Evolutionary conservation across 345 rosid genomes (phyloP).

Genomic region (Citrus unshiu): DNA sequence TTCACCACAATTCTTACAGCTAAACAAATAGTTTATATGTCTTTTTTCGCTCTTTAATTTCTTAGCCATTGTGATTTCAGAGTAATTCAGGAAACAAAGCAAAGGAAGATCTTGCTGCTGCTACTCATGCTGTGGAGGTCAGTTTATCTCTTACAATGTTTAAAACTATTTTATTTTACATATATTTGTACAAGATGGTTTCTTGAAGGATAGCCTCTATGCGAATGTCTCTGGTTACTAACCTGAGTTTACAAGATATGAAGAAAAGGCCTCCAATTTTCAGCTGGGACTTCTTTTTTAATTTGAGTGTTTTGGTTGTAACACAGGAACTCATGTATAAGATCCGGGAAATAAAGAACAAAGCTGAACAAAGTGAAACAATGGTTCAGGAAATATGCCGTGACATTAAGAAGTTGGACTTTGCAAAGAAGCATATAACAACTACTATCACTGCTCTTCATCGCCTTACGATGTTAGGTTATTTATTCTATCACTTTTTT

Average conservation of each 20-base stretch:
- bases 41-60: slow-evolving; percentile 6
- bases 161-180: neutral
- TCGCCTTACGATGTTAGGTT: slow-evolving; percentile 98
- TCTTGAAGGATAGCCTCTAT: neutral
- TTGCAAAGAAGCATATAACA: slow-evolving; percentile 98
- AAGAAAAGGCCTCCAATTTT: neutral
- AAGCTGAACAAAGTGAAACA: slow-evolving; percentile 98
- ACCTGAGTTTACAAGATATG: neutral
- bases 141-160: slow-evolving; percentile 23
- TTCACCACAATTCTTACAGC: neutral
- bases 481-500: slow-evolving; percentile 15
- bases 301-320: slow-evolving; percentile 13
- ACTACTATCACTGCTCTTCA: slow-evolving; percentile 98
- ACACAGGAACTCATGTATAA: slow-evolving; percentile 85
- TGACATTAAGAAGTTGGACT: slow-evolving; percentile 97
- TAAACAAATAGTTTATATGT: neutral
- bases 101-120: slow-evolving; percentile 99
- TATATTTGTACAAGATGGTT: neutral
- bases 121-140: slow-evolving; percentile 97
- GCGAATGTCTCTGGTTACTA: neutral
- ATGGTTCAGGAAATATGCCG: slow-evolving; percentile 99
- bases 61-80: slow-evolving; percentile 38
- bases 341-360: slow-evolving; percentile 94
- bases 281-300: neutral
- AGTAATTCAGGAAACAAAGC: slow-evolving; percentile 98